Evolutionary conservation across 805 yeast genomes (phyloP).

Genomic region (Metschnikowia lachancei): DNA sequence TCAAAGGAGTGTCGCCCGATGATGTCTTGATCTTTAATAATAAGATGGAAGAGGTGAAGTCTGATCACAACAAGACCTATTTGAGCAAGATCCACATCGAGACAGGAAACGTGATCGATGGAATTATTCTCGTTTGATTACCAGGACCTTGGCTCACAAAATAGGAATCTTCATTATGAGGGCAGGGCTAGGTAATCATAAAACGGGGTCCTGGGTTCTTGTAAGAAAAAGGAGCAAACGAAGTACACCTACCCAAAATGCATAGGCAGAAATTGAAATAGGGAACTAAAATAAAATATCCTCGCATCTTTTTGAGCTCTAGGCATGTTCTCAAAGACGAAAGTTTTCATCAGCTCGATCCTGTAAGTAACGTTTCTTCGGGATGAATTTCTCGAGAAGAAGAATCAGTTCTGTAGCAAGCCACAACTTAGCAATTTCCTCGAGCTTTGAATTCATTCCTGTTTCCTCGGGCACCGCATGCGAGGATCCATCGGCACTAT

Average conservation of each 20-base stretch:
- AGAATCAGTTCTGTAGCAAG: conserved; percentile 57
- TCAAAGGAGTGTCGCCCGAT: conserved; percentile 7
- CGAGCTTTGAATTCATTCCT: conserved; percentile 42
- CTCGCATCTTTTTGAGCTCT: neutral
- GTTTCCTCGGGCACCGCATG: conserved; percentile 9
- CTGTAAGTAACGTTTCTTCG: conserved; percentile 25
- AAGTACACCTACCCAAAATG: too few relatives aligned
- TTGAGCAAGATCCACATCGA: conserved; percentile 39
- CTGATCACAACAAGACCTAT: conserved; percentile 26
- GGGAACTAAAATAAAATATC: too few relatives aligned
- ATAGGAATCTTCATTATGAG: neutral
- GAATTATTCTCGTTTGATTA: conserved; percentile 13
- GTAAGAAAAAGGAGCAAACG: too few relatives aligned
- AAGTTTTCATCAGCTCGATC: conserved; percentile 17
- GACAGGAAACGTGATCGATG: conserved; percentile 42
- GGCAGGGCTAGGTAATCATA: too few relatives aligned
- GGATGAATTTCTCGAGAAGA: conserved; percentile 26
- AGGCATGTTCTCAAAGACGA: neutral
- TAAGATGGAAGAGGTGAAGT: conserved; percentile 24
- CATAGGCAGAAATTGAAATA: too few relatives aligned
- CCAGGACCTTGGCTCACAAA: too few relatives aligned
- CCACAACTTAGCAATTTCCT: conserved; percentile 59
- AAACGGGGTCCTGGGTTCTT: too few relatives aligned
- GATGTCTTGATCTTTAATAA: conserved; percentile 34
- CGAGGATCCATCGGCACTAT: neutral